Conservation (phyloP, 2,329 filamentous ascomycete genomes). For the Pseudogymnoascus sp. region DNA sequence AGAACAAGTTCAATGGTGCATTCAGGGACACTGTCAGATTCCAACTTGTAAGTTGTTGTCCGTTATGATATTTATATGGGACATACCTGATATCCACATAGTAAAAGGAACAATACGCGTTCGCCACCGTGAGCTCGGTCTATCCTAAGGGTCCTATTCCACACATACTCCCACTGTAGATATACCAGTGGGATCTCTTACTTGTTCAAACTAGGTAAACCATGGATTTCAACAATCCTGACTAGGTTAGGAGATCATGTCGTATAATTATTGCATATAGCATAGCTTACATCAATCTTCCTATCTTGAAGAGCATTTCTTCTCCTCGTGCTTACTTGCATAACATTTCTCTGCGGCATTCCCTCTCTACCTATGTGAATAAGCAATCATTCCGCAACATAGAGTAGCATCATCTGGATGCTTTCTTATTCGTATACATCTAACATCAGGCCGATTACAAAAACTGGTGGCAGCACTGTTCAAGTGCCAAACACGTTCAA, state of each 20-base stretch:
- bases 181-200: background rate
- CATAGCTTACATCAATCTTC: background rate
- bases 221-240: background rate
- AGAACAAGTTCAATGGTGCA: slow-evolving; percentile 39
- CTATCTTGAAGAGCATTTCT: background rate
- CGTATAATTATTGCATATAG: background rate
- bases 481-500: no score
- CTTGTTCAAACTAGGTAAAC: background rate
- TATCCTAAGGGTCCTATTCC: background rate
- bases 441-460: no score
- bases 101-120: background rate
- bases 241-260: background rate
- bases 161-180: background rate
- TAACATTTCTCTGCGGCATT: background rate
- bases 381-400: background rate
- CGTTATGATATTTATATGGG: background rate
- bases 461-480: no score
- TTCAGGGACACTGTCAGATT: slow-evolving; percentile 64
- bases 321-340: background rate
- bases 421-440: background rate
- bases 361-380: background rate
- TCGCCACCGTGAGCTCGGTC: background rate
- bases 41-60: slow-evolving; percentile 22
- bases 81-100: background rate
- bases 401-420: background rate